phyloP scores from a whole-genome alignment of 805 yeast genomes.

The Myxozyma geophila region DNA sequence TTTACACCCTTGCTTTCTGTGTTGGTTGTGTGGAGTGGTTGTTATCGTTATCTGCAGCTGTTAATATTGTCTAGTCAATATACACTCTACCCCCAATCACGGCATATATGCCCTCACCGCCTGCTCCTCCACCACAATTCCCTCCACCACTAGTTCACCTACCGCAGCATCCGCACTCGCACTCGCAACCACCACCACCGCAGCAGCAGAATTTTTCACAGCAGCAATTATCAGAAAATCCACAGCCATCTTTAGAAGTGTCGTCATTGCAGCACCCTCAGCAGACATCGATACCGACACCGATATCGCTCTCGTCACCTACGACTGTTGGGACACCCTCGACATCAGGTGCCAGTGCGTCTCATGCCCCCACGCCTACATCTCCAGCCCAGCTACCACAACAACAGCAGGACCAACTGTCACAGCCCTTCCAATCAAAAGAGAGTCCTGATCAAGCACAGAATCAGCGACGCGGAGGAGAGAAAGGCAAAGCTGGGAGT shows the following conservation, averaged over 20 bases:
- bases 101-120: slow-evolving; percentile 1
- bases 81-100: slow-evolving; percentile 2
- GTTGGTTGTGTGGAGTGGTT: background rate
- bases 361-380: background rate
- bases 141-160: slow-evolving; percentile 4
- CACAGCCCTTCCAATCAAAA: background rate
- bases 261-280: background rate
- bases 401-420: background rate
- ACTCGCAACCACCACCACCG: too few relatives aligned
- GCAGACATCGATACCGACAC: background rate
- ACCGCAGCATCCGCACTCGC: background rate
- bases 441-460: background rate
- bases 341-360: slow-evolving; percentile 1
- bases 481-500: background rate
- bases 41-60: too few relatives aligned
- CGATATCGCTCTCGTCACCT: slow-evolving; percentile 3
- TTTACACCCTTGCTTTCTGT: background rate
- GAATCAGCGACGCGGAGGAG: background rate
- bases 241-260: too few relatives aligned
- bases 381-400: background rate
- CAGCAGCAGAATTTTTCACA: too few relatives aligned
- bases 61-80: background rate
- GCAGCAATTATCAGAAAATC: too few relatives aligned
- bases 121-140: background rate
- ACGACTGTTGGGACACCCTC: background rate